Evolutionary conservation across 2,329 filamentous ascomycete genomes (phyloP), one percentile per base, ranked within the genome.

Genomic region (Colletotrichum gigasporum): DNA sequence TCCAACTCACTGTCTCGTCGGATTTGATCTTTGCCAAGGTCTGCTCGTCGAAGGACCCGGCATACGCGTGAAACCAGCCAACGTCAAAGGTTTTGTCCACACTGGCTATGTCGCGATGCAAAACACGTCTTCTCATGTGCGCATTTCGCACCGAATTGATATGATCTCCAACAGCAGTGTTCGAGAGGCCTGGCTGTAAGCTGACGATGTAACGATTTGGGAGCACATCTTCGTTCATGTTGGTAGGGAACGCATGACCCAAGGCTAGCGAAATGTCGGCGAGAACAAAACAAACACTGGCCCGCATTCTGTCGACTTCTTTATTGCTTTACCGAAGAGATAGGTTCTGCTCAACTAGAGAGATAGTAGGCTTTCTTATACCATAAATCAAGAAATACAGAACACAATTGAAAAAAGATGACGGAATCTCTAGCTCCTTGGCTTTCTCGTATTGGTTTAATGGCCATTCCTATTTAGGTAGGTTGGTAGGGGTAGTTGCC

Each of bases 41-140:
- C 34, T 73, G 73, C 12, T 75, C 75, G 66, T 83, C 80, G 60
- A 84, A 82, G 18, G 78, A 74, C 14, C 77, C 79, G 5, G 77
- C 71, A 45, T 82, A 81, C n/a, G 71, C 79, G 51, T 79, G 78
- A 69, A 80, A 82, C 6, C 12, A 22, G 42, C 74, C 71, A 30
- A 75, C 70, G 30, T 72, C 72, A 71, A 78, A 82, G 12, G 74
- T 77, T 67, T 78, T 77, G 68, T 82, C 76, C 7, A 84, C 70
- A 52, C 76, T 76, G 42, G 42, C 65, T 18, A 70, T 73, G 67
- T 72, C 70, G 64, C 77, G 74, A 65, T 75, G 70, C 66, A 35
- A 67, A 55, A 81, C 54, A 69, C 76, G 77, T 34, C 73, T 74
- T 30, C 24, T 41, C 54, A 69, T 68, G 56, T 80, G 74, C 4